These are phyloP conservation scores for Blastocystis sp. DNA, from an alignment of 352 stramenopile genomes.

Conservation along the genomic window DNA sequence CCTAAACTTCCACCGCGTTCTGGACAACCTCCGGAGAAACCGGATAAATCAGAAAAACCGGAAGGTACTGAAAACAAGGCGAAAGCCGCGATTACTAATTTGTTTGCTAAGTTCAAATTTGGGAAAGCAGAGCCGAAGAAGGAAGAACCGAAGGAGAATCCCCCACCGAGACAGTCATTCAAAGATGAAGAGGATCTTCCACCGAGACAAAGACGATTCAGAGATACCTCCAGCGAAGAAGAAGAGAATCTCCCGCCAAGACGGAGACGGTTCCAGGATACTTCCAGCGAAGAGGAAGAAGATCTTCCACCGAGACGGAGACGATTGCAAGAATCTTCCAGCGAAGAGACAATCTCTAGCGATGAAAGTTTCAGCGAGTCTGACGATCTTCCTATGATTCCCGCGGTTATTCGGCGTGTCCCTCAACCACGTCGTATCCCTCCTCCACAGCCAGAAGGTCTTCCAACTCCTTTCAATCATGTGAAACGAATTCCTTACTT, in stretches of 20 bases:
- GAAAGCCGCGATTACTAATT: background rate
- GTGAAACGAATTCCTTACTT: constrained; percentile 12
- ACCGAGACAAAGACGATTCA: background rate
- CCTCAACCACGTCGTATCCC: no score
- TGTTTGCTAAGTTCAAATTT: background rate
- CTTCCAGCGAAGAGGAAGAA: background rate
- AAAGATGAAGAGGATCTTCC: background rate
- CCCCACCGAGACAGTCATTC: background rate
- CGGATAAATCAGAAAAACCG: background rate
- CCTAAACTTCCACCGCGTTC: background rate
- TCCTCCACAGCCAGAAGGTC: background rate
- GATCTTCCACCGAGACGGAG: background rate
- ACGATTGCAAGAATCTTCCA: background rate
- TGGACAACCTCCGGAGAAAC: background rate
- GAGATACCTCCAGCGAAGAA: background rate
- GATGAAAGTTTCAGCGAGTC: background rate
- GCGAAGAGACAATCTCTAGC: background rate
- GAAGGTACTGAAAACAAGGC: background rate
- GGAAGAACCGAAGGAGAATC: background rate
- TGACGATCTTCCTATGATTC: background rate
- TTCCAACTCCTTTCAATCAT: background rate
- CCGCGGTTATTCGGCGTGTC: background rate
- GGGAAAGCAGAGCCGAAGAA: background rate
- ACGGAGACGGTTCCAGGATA: background rate
- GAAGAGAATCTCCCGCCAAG: background rate